Percentiles rank a stretch among this genome's conserved stretches.
Conservation (phyloP, 23 red algal species). For the Agarophyton chilense region DNA sequence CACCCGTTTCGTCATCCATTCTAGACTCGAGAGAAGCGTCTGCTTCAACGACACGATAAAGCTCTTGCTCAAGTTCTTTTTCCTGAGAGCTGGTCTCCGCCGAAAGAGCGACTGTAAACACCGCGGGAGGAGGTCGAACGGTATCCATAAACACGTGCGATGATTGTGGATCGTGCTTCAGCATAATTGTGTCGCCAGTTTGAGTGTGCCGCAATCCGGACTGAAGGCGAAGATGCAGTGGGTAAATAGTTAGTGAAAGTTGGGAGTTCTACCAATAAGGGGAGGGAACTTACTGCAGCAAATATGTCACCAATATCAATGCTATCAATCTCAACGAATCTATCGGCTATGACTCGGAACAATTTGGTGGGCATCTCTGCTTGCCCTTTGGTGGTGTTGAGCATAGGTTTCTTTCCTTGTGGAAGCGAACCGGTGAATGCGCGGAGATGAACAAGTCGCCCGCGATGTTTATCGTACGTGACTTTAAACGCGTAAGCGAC, state of each 20-base stretch:
- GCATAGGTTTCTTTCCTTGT: conserved; percentile 13
- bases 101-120: conserved; percentile 81
- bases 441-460: conserved; percentile 83
- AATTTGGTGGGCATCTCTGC: conserved; percentile 72
- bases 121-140: conserved; percentile 72
- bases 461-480: conserved; percentile 84
- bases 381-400: conserved; percentile 53
- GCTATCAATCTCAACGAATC: conserved; percentile 50
- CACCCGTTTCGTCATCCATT: conserved; percentile 77
- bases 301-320: conserved; percentile 65
- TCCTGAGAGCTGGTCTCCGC: conserved; percentile 54
- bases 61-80: conserved; percentile 61
- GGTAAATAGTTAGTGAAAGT: not conserved
- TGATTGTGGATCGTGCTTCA: conserved; percentile 25
- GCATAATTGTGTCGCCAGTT: conserved; percentile 90
- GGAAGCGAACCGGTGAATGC: conserved; percentile 68
- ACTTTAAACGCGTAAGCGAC: conserved; percentile 96
- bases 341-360: conserved; percentile 87
- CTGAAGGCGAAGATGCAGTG: not conserved
- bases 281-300: conserved; percentile 58
- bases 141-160: conserved; percentile 63
- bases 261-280: not conserved
- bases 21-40: conserved; percentile 73
- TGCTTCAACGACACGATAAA: conserved; percentile 65
- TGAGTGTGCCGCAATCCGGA: conserved; percentile 68